Conservation (phyloP, 139 green algal genomes). For the Tetraselmis chui region DNA sequence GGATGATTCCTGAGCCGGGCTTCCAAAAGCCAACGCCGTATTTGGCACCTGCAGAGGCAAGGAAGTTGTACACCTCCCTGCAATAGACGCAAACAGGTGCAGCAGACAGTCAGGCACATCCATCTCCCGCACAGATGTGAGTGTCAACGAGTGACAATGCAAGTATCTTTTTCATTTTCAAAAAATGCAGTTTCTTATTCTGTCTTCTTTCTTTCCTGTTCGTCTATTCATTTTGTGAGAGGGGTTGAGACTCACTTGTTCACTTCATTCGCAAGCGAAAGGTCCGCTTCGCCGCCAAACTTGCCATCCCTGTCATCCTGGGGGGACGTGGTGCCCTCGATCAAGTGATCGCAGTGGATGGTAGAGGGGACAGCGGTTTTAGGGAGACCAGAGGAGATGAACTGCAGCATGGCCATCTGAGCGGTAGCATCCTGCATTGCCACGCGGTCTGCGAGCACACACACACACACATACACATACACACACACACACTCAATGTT, state of each 20-base stretch:
- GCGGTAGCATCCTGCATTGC: slow-evolving; percentile 94
- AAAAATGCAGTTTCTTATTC: too few relatives aligned
- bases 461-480: too few relatives aligned
- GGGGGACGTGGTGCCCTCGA: slow-evolving; percentile 85
- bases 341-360: slow-evolving; percentile 95
- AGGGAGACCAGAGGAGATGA: slow-evolving; percentile 89
- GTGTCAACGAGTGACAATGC: too few relatives aligned
- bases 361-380: slow-evolving; percentile 84
- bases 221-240: too few relatives aligned
- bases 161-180: too few relatives aligned
- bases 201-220: too few relatives aligned
- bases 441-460: slow-evolving; percentile 92
- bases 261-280: slow-evolving; percentile 58
- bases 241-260: slow-evolving; percentile 47
- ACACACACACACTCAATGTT: too few relatives aligned
- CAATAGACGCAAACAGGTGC: too few relatives aligned
- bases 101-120: too few relatives aligned
- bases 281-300: slow-evolving; percentile 73
- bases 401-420: slow-evolving; percentile 95
- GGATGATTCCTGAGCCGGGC: slow-evolving; percentile 89
- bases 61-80: slow-evolving; percentile 89
- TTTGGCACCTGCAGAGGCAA: slow-evolving; percentile 81
- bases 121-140: too few relatives aligned
- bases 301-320: slow-evolving; percentile 65
- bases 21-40: slow-evolving; percentile 94